These are phyloP conservation scores for Fragilaria radians DNA, from an alignment of 108 stramenopile species.

Conservation along the genomic window DNA sequence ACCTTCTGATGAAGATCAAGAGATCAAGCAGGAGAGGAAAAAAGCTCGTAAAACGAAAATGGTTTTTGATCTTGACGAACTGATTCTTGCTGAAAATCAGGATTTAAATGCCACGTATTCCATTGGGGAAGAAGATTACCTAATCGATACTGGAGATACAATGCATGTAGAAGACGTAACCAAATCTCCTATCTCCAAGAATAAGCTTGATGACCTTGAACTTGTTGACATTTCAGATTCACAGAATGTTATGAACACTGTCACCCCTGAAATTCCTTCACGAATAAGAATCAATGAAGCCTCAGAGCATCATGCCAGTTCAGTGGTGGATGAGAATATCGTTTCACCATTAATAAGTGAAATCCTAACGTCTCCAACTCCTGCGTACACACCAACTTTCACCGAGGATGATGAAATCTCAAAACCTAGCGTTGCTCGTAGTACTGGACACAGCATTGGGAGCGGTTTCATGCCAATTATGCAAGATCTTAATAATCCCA, in stretches of 20 bases:
- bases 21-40: neutral
- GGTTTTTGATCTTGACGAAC: neutral
- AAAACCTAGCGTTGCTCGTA: neutral
- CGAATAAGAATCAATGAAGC: too few relatives aligned
- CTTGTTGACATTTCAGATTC: neutral
- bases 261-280: too few relatives aligned
- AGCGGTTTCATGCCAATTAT: neutral
- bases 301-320: neutral
- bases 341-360: neutral
- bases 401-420: neutral
- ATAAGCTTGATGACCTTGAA: neutral
- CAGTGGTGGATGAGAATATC: neutral
- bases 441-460: neutral
- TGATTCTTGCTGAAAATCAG: neutral
- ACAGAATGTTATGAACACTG: neutral
- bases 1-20: neutral
- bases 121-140: neutral
- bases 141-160: neutral
- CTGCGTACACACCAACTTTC: too few relatives aligned
- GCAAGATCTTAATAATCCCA: neutral
- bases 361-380: neutral
- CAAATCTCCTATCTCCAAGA: too few relatives aligned
- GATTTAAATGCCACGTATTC: neutral
- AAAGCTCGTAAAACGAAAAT: neutral
- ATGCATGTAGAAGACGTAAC: neutral